These are phyloP conservation scores for Picochlorum sp. DNA, from an alignment of 139 green algal species.

Conservation along the genomic window DNA sequence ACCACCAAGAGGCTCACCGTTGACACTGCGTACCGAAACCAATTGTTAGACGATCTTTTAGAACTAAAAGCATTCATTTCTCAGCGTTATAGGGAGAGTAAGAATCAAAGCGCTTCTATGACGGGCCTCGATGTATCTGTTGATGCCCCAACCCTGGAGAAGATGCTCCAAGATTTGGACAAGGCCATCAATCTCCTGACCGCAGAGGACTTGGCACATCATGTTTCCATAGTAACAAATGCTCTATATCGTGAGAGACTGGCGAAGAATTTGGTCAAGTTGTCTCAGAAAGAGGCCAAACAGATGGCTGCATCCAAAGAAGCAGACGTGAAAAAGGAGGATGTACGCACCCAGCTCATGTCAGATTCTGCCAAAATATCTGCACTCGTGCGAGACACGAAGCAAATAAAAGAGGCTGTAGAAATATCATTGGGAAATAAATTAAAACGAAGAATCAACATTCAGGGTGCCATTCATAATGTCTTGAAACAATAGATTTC, in stretches of 20 bases:
- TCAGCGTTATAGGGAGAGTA: constrained; percentile 11
- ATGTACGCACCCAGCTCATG: constrained; percentile 27
- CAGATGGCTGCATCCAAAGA: constrained; percentile 10
- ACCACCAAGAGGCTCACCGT: constrained; percentile 7
- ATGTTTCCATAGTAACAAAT: neutral
- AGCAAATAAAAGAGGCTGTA: constrained; percentile 12
- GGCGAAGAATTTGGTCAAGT: constrained; percentile 7
- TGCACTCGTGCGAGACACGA: constrained; percentile 9
- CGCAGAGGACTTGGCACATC: neutral
- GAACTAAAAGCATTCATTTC: constrained; percentile 29
- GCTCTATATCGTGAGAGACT: constrained; percentile 15
- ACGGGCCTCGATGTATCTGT: neutral
- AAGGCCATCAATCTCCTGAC: constrained; percentile 11
- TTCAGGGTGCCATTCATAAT: constrained; percentile 25
- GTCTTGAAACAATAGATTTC: neutral
- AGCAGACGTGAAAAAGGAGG: constrained; percentile 5
- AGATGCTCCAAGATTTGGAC: constrained; percentile 1
- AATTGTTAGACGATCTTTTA: constrained; percentile 23
- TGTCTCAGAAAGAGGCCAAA: constrained; percentile 22
- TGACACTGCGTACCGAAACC: constrained; percentile 17
- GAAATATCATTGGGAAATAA: constrained; percentile 15
- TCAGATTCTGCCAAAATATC: constrained; percentile 21
- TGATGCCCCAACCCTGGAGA: neutral
- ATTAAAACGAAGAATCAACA: constrained; percentile 25
- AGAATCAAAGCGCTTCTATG: constrained; percentile 5